phyloP scores from a whole-genome alignment of 2,329 filamentous ascomycete species.

The Colletotrichum paranaense region DNA sequence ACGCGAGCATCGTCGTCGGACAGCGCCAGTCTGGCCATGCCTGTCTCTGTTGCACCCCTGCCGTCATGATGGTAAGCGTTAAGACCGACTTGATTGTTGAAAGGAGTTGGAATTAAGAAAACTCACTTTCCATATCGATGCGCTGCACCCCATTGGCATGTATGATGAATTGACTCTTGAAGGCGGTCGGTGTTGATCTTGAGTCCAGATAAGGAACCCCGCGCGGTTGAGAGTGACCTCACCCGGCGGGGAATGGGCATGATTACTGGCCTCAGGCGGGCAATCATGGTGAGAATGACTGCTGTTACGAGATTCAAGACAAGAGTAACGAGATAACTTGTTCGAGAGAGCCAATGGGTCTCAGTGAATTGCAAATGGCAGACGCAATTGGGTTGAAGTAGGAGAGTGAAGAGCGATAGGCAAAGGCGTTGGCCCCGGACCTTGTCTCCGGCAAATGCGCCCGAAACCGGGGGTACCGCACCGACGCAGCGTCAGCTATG shows the following conservation, averaged over 20 bases:
- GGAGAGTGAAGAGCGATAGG: slow-evolving; percentile 12
- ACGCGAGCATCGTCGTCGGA: slow-evolving; percentile 77
- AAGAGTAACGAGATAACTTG: neutral
- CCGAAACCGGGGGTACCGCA: neutral
- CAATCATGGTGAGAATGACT: neutral
- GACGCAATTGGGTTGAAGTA: neutral
- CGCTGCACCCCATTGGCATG: slow-evolving; percentile 46
- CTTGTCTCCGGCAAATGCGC: neutral
- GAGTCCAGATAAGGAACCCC: slow-evolving; percentile 32
- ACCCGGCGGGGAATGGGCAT: neutral
- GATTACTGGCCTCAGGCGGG: neutral
- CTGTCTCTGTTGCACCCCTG: slow-evolving; percentile 63
- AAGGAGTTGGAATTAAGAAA: neutral
- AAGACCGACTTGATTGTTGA: too few species aligned
- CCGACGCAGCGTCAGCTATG: neutral
- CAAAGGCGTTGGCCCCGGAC: neutral
- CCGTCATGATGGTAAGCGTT: neutral
- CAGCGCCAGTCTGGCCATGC: slow-evolving; percentile 81
- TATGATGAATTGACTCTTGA: slow-evolving; percentile 45
- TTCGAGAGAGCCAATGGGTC: neutral
- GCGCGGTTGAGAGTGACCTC: slow-evolving; percentile 18
- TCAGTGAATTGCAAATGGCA: neutral
- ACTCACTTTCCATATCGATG: slow-evolving; percentile 45
- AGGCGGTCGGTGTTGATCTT: slow-evolving; percentile 44
- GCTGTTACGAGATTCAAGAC: neutral